Evolutionary conservation across 768 basidiomycete genomes (phyloP).

Genomic region (Tubosaeta sp.): DNA sequence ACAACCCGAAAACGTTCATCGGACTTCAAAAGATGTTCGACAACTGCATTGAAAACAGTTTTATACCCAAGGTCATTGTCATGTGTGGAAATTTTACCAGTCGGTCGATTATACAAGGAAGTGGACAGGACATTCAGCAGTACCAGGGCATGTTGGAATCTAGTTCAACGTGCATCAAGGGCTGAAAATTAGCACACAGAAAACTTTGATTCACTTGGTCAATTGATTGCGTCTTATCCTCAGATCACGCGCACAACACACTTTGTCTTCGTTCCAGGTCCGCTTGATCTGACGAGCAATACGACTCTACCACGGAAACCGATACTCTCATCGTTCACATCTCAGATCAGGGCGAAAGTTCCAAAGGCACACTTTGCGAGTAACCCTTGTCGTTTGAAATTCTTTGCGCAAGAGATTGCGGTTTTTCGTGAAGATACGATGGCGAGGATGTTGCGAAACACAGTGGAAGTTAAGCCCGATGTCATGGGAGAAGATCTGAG

Average conservation of each 20-base stretch:
- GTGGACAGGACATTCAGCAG: slow-evolving; percentile 67
- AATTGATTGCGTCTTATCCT: slow-evolving; percentile 80
- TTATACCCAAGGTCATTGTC: slow-evolving; percentile 85
- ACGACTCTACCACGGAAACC: slow-evolving; percentile 77
- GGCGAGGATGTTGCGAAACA: slow-evolving; percentile 89
- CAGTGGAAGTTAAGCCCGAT: slow-evolving; percentile 82
- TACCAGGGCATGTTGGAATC: slow-evolving; percentile 66
- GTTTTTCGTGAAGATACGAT: slow-evolving; percentile 91
- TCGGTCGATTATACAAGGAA: slow-evolving; percentile 73
- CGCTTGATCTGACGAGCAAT: slow-evolving; percentile 82
- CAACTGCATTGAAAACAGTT: slow-evolving; percentile 80
- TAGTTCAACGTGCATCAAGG: background rate
- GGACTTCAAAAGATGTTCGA: slow-evolving; percentile 86
- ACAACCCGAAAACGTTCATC: slow-evolving; percentile 75
- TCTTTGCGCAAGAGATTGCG: slow-evolving; percentile 94
- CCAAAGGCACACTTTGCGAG: slow-evolving; percentile 80
- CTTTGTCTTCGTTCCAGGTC: slow-evolving; percentile 94
- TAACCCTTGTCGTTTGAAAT: slow-evolving; percentile 93
- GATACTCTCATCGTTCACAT: slow-evolving; percentile 69
- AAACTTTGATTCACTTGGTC: slow-evolving; percentile 81
- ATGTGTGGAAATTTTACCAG: slow-evolving; percentile 95
- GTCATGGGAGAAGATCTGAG: slow-evolving; percentile 77
- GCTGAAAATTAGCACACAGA: slow-evolving; percentile 43
- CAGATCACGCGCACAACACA: slow-evolving; percentile 73
- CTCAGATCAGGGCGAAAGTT: slow-evolving; percentile 64